Evolutionary conservation across 2,329 filamentous ascomycete genomes (phyloP).

Genomic region (Fusarium coicis): DNA sequence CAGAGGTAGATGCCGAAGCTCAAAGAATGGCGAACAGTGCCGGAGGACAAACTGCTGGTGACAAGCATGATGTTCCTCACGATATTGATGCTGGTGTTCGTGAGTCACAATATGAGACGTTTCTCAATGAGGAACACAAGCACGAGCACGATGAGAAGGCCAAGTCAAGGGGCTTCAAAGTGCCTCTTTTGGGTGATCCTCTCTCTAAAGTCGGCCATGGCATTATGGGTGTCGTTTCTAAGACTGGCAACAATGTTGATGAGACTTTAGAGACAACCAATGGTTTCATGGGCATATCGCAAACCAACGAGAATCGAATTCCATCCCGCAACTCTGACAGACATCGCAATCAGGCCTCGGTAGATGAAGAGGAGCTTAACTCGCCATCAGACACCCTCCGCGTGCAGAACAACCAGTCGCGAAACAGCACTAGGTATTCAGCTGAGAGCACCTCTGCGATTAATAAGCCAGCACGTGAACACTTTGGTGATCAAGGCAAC

Average conservation of each 20-base stretch:
- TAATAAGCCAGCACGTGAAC: background rate
- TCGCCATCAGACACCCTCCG: constrained; percentile 45
- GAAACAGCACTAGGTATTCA: constrained; percentile 51
- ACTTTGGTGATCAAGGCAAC: background rate
- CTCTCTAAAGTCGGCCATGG: constrained; percentile 62
- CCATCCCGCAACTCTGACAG: constrained; percentile 42
- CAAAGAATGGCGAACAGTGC: constrained; percentile 60
- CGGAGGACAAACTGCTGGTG: rapidly evolving
- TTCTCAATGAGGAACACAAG: too few species aligned
- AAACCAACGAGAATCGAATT: background rate
- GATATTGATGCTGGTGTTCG: constrained; percentile 58
- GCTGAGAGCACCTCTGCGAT: constrained; percentile 51
- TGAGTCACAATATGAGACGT: constrained; percentile 47
- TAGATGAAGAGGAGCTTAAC: constrained; percentile 47
- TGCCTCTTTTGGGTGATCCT: constrained; percentile 50
- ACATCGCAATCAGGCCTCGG: constrained; percentile 42
- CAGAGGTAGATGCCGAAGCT: constrained; percentile 61
- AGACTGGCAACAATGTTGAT: constrained; percentile 62
- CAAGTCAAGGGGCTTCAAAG: constrained; percentile 28
- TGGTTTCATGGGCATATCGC: constrained; percentile 56
- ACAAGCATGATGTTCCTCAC: constrained; percentile 58
- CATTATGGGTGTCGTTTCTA: constrained; percentile 57
- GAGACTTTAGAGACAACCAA: constrained; percentile 65
- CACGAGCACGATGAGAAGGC: too few species aligned
- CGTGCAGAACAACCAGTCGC: constrained; percentile 46